phyloP scores from a whole-genome alignment of 2,329 filamentous ascomycete genomes.

The Fusarium sp. region DNA sequence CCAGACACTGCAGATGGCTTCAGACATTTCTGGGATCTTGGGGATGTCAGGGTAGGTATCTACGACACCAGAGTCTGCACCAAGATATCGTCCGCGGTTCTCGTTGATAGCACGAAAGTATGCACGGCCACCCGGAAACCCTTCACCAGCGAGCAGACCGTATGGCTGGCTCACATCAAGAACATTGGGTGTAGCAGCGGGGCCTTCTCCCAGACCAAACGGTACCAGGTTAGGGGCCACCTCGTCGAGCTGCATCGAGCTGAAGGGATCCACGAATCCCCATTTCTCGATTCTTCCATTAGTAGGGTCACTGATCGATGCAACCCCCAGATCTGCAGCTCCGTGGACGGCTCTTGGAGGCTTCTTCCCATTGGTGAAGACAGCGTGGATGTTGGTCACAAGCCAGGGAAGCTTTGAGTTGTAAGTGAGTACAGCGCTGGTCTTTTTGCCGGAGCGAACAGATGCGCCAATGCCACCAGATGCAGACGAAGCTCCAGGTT shows the following conservation, averaged over 20 bases:
- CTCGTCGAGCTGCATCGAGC: constrained; percentile 84
- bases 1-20: constrained; percentile 87
- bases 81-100: constrained; percentile 82
- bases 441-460: constrained; percentile 73
- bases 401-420: constrained; percentile 86
- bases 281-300: constrained; percentile 84
- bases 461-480: constrained; percentile 67
- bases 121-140: constrained; percentile 84
- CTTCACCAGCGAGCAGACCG: constrained; percentile 88
- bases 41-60: constrained; percentile 82
- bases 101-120: constrained; percentile 85
- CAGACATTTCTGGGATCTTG: constrained; percentile 77
- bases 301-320: constrained; percentile 86
- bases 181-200: constrained; percentile 84
- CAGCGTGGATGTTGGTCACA: constrained; percentile 84
- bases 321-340: constrained; percentile 82
- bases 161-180: constrained; percentile 93
- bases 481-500: constrained; percentile 74
- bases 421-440: constrained; percentile 85
- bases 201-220: constrained; percentile 85
- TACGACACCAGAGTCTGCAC: constrained; percentile 71
- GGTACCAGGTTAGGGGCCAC: constrained; percentile 80
- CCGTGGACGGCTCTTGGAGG: constrained; percentile 87
- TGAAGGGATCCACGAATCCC: constrained; percentile 83
- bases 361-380: constrained; percentile 81